Evolutionary conservation across 179 eudicot species (phyloP), one percentile per base, ranked within the genome.

Genomic region (Heliamphora pulchella): DNA sequence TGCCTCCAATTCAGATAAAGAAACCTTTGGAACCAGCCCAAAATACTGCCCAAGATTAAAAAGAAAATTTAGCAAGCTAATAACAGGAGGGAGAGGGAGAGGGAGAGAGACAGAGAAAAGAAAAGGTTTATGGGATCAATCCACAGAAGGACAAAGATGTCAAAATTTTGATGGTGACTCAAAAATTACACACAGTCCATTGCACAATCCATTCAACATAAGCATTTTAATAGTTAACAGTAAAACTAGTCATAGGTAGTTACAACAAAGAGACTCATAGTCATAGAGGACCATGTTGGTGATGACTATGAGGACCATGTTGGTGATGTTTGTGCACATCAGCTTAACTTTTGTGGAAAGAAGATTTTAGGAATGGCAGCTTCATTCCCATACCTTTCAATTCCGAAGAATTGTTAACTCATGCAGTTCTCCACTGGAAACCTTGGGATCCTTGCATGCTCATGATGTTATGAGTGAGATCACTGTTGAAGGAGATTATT

Each of bases 1-100:
- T 61, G 74, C 78, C 87, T 87, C 81, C 81, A 89, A 67, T 79
- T 87, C 89, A 46, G 84, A 77, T 17, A 89, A 87, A 76, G 73
- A 79, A 47, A 85, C 80, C 69, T 83, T 82, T 64, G 89, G 83
- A 64, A 81, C 57, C 84, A 89, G 76, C 77, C 89, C 91, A 70
- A 87, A 87, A 76, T 83, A 87, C 91, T 89, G 67, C 8, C 57
- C 75, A 51, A n/a, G 8, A 15, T 72, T 18, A 44, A 72, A 9
- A 71, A 51, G 61, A 20, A 22, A 51, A 72, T 72, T 50, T 18
- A 22, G n/a, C 11, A 63, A 17, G 20, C 13, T 2, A 22, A 11
- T 10, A 72, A 46, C 10, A 7, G 3, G 44, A 0, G 31, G 3
- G 67, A 41, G 44, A 5, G 15, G 14, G 47, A 9, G 53, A 17